Evolutionary conservation across 2,329 filamentous ascomycete genomes (phyloP).

Genomic region (Neoascochyta sp.): DNA sequence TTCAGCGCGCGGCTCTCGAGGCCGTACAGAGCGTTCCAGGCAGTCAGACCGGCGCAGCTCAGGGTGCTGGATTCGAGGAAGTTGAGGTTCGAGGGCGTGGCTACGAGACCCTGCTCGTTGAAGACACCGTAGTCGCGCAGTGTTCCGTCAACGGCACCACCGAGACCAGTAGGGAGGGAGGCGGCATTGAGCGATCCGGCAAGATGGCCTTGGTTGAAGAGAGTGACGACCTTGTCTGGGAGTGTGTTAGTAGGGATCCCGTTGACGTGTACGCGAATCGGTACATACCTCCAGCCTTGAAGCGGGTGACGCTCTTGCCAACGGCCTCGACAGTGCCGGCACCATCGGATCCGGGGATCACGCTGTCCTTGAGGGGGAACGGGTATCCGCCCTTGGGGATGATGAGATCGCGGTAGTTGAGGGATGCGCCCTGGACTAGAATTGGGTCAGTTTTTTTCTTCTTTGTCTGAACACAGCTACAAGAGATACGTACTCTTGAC

Average conservation of each 20-base stretch:
- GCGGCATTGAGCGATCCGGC: constrained; percentile 45
- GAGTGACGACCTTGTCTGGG: constrained; percentile 55
- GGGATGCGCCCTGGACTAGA: constrained; percentile 46
- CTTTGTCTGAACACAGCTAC: too few species aligned
- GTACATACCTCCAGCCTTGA: constrained; percentile 47
- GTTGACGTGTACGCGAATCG: neutral
- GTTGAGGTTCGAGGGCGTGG: constrained; percentile 55
- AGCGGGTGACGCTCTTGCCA: constrained; percentile 54
- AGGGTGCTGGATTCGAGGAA: constrained; percentile 48
- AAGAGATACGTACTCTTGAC: constrained; percentile 52
- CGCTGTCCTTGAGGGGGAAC: constrained; percentile 40
- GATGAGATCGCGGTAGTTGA: constrained; percentile 51
- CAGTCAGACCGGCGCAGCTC: constrained; percentile 44
- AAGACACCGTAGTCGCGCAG: constrained; percentile 66
- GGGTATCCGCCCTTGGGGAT: constrained; percentile 48
- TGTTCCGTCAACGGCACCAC: constrained; percentile 64
- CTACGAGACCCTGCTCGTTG: constrained; percentile 63
- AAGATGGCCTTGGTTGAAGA: constrained; percentile 60
- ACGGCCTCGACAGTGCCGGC: constrained; percentile 52
- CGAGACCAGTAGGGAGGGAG: constrained; percentile 56
- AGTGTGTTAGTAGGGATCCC: constrained; percentile 2
- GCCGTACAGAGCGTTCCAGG: constrained; percentile 55
- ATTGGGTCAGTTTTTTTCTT: too few species aligned
- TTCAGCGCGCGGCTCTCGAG: constrained; percentile 40
- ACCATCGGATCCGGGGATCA: constrained; percentile 51